Evolutionary conservation across 164 flowering plant genomes (phyloP), one percentile per base, ranked within the genome.

Genomic region (Vitis rotundifolia): DNA sequence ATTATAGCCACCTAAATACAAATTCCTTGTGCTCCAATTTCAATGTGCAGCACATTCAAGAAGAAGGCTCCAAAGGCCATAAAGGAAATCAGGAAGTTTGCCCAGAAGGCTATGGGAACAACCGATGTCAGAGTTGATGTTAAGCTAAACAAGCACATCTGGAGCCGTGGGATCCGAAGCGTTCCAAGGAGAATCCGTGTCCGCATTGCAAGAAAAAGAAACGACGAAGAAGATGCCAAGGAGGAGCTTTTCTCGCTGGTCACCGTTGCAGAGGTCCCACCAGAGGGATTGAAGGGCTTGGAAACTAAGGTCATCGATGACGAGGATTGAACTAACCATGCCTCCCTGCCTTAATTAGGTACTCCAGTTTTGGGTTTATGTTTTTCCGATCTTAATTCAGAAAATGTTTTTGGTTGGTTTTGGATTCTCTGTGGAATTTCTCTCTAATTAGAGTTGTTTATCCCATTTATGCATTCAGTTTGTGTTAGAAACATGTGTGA

Each of bases 21-120:
- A 37, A 37, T 37, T 37, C 44, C 44, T 22, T 22, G 26, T 22
- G 26, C 26, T 37, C 44, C 44, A 37, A 64, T 64, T 31, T 48
- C 29, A 12, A 22, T 63, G 19, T 18, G 62, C 78, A 77, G 81
- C 79, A 80, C 83, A 15, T 80, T 77, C 72, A 80, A 80, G 76
- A 80, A 80, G 73, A 80, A 66, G 77, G 83, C 83, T 52, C 83
- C 83, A 16, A 80, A 77, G 16, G 83, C 83, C 69, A 77, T 80
- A 47, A 80, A 80, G 71, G 81, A 73, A 22, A 73, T 73, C 54
- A 73, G 75, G 56, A 80, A 77, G 67, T 73, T 73, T 67, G 75
- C 75, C 59, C 75, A 61, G 53, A 73, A 73, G 57, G 75, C 71
- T 19, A 73, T 73, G 75, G 60, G 75, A 10, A 73, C 75, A 11